Evolutionary conservation across 2,329 filamentous ascomycete species (phyloP), one percentile per base, ranked within the genome.

Genomic region (Gliomastix tumulicola): DNA sequence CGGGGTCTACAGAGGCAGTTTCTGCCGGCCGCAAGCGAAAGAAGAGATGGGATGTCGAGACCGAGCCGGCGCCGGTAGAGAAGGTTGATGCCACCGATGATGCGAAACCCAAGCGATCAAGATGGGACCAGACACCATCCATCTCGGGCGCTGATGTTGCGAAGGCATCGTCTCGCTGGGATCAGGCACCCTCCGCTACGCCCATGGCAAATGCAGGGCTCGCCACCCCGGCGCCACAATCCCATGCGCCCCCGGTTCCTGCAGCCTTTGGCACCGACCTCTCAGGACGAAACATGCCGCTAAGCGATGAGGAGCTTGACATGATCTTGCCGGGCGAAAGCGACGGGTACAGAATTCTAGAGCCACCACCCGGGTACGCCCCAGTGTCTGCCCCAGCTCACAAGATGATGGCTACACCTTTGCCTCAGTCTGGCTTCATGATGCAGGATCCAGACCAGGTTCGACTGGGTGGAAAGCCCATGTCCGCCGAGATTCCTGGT

Each of bases 261-360:
- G 66, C 69, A n/a, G 67, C 76, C 8, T 94, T 94, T 53, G 88
- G 88, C 35, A 84, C 82, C 30, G 89, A 96, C 54, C 75, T 92
- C 35, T 79, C 84, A 30, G 76, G 69, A 37, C 84, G 89, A 44
- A 92, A 90, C 59, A 80, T 83, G 41, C 74, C 87, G 6, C 68
- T 95, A 30, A 92, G 89, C 30, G 92, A 98, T 49, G 92, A 98
- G 58, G 89, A 97, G 57, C 79, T 98, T 34, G 86, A 98, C 53
- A 69, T 83, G 55, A 85, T 98, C 70, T 76, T 98, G 7, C 92
- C 92, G 2, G 81, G 82, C 3, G 87, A 94, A 53, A 78, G 78
- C 1, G 86, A 97, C 51, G 92, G 92, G 28, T 98, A 95, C 70
- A 89, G 94, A 60, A 79, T 95, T 45, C 74, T 97, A 9, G 83